Percentiles rank a stretch among this genome's conserved stretches.
Conservation (phyloP, 2,329 filamentous ascomycete genomes). For the Aspergillus caelatus region DNA sequence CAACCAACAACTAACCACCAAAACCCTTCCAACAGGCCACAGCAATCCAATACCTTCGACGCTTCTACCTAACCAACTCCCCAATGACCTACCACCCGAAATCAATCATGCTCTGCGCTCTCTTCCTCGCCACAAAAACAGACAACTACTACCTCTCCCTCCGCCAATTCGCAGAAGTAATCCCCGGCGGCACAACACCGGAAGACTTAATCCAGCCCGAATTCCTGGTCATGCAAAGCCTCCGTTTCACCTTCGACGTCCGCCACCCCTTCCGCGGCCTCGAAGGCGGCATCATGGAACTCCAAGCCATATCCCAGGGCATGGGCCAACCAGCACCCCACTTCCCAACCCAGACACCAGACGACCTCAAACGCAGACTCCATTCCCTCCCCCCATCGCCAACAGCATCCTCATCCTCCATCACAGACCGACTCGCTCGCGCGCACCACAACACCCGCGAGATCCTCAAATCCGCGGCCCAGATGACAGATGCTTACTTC, state of each 20-base stretch:
- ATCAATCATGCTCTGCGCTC: slow-evolving; percentile 82
- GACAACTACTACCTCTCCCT: slow-evolving; percentile 78
- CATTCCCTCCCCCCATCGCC: slow-evolving; percentile 34
- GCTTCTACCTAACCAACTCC: slow-evolving; percentile 95
- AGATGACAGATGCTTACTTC: slow-evolving; percentile 95
- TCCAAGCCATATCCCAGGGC: slow-evolving; percentile 68
- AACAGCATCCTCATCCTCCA: slow-evolving; percentile 27
- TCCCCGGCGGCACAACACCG: slow-evolving; percentile 70
- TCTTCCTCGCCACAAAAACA: slow-evolving; percentile 93
- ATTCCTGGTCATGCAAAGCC: slow-evolving; percentile 87
- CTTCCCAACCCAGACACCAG: slow-evolving; percentile 31
- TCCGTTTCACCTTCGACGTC: slow-evolving; percentile 92
- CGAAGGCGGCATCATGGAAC: slow-evolving; percentile 82
- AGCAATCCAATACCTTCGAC: slow-evolving; percentile 83
- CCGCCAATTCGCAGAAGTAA: slow-evolving; percentile 67
- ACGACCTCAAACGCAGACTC: slow-evolving; percentile 34
- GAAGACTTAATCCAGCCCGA: slow-evolving; percentile 89
- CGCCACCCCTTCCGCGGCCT: slow-evolving; percentile 86
- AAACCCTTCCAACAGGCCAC: slow-evolving; percentile 59
- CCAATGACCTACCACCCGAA: slow-evolving; percentile 95
- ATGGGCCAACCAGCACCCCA: slow-evolving; percentile 49
- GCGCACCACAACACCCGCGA: slow-evolving; percentile 75
- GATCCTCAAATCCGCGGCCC: slow-evolving; percentile 74
- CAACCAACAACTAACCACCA: background rate
- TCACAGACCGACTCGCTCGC: slow-evolving; percentile 53